Evolutionary conservation across 495 filamentous ascomycete genomes (phyloP).

Genomic region (Penicillium argentinense): DNA sequence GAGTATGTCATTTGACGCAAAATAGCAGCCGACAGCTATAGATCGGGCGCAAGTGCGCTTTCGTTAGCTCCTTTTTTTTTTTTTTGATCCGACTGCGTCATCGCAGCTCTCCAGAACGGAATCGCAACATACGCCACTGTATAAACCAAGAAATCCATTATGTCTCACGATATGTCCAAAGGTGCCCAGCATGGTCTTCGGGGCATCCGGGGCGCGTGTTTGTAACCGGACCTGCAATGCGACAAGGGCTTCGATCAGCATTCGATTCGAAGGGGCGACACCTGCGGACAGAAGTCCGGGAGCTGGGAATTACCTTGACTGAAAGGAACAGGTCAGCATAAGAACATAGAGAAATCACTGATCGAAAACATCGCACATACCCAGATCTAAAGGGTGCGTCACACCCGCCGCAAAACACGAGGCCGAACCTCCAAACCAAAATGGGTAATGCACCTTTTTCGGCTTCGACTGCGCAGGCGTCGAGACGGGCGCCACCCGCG

Average conservation of each 20-base stretch:
- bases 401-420: conserved; percentile 86
- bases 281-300: conserved; percentile 8
- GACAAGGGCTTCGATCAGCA: conserved; percentile 17
- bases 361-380: conserved; percentile 28
- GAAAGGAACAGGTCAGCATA: conserved; percentile 17
- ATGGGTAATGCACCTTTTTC: conserved; percentile 65
- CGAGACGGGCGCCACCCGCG: conserved; percentile 25
- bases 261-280: not conserved
- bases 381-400: conserved; percentile 84
- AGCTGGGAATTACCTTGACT: conserved; percentile 50
- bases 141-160: conserved; percentile 72
- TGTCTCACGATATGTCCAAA: conserved; percentile 71
- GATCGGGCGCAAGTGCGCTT: conserved; percentile 1
- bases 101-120: not conserved
- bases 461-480: conserved; percentile 24
- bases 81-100: not conserved
- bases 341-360: not conserved
- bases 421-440: conserved; percentile 94
- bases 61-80: conserved; percentile 14
- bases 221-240: conserved; percentile 77
- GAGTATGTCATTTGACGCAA: conserved; percentile 90
- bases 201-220: conserved; percentile 66
- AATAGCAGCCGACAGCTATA: conserved; percentile 82
- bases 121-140: conserved; percentile 65
- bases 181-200: conserved; percentile 76